Conservation (phyloP, 2,329 filamentous ascomycete species). For the Phialophora chinensis region DNA sequence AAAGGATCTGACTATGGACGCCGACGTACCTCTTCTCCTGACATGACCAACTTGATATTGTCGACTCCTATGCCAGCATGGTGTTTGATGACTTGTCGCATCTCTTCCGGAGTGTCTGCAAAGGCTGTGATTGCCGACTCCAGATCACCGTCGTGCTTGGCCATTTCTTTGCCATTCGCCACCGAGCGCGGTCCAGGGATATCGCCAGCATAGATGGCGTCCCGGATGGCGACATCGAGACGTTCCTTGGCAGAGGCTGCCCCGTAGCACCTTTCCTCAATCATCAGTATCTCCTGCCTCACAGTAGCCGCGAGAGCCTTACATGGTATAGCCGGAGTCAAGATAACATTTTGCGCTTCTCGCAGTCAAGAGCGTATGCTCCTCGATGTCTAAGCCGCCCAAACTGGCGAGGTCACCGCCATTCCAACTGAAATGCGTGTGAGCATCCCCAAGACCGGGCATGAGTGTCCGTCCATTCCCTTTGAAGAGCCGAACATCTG, state of each 20-base stretch:
- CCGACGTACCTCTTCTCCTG: constrained; percentile 43
- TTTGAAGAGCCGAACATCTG: constrained; percentile 47
- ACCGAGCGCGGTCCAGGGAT: constrained; percentile 57
- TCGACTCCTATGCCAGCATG: constrained; percentile 51
- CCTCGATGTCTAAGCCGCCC: constrained; percentile 53
- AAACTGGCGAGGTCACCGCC: constrained; percentile 51
- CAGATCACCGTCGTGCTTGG: constrained; percentile 53
- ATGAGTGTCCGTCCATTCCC: constrained; percentile 56
- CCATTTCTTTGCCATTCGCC: constrained; percentile 58
- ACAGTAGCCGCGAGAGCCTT: constrained; percentile 11
- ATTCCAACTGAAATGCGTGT: constrained; percentile 59
- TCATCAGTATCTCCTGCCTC: neutral
- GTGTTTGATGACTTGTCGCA: constrained; percentile 49
- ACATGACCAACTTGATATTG: constrained; percentile 55
- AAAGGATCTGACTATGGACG: neutral
- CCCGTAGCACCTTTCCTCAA: constrained; percentile 49
- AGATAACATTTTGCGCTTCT: constrained; percentile 53
- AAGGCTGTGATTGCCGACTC: constrained; percentile 52
- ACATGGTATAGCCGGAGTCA: constrained; percentile 59
- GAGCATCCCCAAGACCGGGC: constrained; percentile 57
- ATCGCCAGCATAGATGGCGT: constrained; percentile 57
- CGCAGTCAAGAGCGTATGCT: constrained; percentile 56
- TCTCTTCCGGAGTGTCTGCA: constrained; percentile 51
- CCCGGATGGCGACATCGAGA: constrained; percentile 55
- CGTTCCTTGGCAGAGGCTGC: constrained; percentile 56